A percentile compares a stretch with the other conserved stretches of the same genome.
Conservation (phyloP, 169 alveolate genomes). For the Plasmodium vivax region DNA sequence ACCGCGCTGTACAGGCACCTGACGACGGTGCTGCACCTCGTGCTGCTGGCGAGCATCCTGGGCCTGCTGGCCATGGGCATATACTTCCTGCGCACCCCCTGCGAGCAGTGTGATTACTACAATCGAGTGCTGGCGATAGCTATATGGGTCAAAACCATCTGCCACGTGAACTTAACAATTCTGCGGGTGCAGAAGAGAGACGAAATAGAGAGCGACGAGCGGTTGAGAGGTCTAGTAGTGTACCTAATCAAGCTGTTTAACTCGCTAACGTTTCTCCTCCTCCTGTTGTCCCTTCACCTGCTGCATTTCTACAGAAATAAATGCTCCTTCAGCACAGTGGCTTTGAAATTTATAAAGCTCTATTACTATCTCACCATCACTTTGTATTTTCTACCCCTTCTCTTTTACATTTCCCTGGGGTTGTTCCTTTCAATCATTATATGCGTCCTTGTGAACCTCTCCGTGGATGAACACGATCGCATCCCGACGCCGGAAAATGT, state of each 20-base stretch:
- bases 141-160: constrained; percentile 26
- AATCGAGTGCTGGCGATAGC: constrained; percentile 29
- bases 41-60: neutral
- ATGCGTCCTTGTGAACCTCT: constrained; percentile 41
- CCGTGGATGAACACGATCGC: constrained; percentile 55
- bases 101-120: constrained; percentile 40
- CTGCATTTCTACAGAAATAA: constrained; percentile 39
- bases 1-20: constrained; percentile 7
- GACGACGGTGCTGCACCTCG: constrained; percentile 5
- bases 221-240: neutral
- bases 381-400: constrained; percentile 35
- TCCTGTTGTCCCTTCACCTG: constrained; percentile 19
- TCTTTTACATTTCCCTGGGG: constrained; percentile 52
- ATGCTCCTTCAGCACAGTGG: constrained; percentile 25
- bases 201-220: constrained; percentile 28
- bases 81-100: constrained; percentile 12
- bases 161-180: neutral
- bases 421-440: constrained; percentile 48
- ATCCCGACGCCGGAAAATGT: constrained; percentile 69
- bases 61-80: neutral
- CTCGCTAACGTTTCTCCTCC: constrained; percentile 15
- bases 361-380: constrained; percentile 50
- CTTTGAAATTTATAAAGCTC: constrained; percentile 20
- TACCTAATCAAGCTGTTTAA: constrained; percentile 25
- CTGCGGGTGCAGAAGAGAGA: constrained; percentile 11